Evolutionary conservation across 805 yeast genomes (phyloP), one percentile per base, ranked within the genome.

Genomic region (Lipomyces sp.): DNA sequence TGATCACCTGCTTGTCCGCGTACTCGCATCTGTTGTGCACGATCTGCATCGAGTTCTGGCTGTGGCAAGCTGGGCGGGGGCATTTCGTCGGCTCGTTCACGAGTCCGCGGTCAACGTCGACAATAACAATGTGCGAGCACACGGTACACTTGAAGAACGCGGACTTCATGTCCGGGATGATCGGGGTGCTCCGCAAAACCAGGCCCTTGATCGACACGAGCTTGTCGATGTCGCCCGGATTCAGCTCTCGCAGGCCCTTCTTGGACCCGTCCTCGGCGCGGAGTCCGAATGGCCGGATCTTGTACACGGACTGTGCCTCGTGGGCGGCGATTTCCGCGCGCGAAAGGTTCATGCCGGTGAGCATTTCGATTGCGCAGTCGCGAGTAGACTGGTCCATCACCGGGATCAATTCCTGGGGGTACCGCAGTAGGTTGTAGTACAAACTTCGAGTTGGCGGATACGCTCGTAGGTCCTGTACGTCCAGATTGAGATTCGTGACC

Each of bases 101-200:
- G 11, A 86, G 82, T 42, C 98, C 98, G 58, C 98, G 76, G 68
- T 91, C 98, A 61, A 91, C 88, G 65, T 88, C 96, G 16, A 90
- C 95, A 0, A 85, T 86, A 39, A 84, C 79, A 0, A 96, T 86
- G 69, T 93, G 98, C 59, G 86, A 91, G 71, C 98, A 93, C 19
- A 93, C 95, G 53, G 81, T 84, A 71, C 98, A 93, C 70, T 83
- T 86, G 79, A 93, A 93, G 64, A 91, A 91, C 0, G 98, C 97
- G 42, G 85, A 88, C 66, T 89, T 90, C 98, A 93, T 93, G 67
- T 93, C 98, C 11, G 98, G 98, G 44, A 93, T 87, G 33, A 93
- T 81, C 11, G 97, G 81, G 6, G 96, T 87, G 5, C 95, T 76
- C 62, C 98, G 78, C 45, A 93, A 73, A 0, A 89, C 95, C 39